Evolutionary conservation across 768 basidiomycete species (phyloP).

Genomic region (Goffeauzyma gilvescens): DNA sequence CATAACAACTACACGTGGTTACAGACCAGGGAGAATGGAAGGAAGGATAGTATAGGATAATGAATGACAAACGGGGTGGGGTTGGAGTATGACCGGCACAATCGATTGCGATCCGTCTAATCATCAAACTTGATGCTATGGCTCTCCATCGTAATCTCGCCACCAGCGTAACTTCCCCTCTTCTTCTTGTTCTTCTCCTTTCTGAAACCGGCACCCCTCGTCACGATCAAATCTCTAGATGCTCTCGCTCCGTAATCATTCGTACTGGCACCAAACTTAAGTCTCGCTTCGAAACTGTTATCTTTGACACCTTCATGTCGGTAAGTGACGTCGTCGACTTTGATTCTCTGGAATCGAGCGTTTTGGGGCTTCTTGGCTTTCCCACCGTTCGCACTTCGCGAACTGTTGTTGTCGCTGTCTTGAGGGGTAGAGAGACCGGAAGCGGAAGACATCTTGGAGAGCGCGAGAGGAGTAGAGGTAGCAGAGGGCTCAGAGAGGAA

Average conservation of each 20-base stretch:
- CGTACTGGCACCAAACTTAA: constrained; percentile 44
- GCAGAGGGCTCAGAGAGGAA: constrained; percentile 25
- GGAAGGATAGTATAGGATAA: no score
- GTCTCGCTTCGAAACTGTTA: constrained; percentile 67
- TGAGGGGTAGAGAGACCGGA: constrained; percentile 22
- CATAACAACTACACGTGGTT: no score
- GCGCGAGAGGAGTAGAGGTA: constrained; percentile 8
- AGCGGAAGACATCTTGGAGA: no score
- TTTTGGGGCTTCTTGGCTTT: constrained; percentile 32
- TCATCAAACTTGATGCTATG: constrained; percentile 74
- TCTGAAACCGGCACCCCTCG: constrained; percentile 80
- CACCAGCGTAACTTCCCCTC: constrained; percentile 77
- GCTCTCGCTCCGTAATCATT: constrained; percentile 82
- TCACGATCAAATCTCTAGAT: constrained; percentile 70
- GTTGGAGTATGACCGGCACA: no score
- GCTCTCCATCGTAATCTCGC: constrained; percentile 79
- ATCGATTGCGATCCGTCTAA: no score
- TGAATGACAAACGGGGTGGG: no score
- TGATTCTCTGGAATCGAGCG: constrained; percentile 63
- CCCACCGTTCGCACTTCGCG: no score
- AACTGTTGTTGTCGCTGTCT: constrained; percentile 16
- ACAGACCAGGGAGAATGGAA: no score
- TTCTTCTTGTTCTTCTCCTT: constrained; percentile 99
- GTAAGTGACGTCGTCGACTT: constrained; percentile 43
- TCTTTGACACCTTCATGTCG: constrained; percentile 41